phyloP scores from a whole-genome alignment of 139 green algal genomes.

The Monoraphidium neglectum region DNA sequence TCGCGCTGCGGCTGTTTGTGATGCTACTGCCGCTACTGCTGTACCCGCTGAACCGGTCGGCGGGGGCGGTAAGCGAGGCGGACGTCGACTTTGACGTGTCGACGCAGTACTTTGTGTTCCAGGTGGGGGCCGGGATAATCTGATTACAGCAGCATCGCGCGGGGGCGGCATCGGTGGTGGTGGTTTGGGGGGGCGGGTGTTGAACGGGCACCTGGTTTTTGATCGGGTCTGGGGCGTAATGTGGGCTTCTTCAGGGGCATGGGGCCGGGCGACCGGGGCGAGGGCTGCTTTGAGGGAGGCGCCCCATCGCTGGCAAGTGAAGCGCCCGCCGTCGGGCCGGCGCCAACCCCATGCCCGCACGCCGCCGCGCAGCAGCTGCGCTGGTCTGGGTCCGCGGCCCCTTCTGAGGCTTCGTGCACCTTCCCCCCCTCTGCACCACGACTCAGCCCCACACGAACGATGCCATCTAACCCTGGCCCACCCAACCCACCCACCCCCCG shows the following conservation, averaged over 20 bases:
- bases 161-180: no score
- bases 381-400: no score
- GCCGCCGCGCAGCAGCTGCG: no score
- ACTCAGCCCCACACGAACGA: no score
- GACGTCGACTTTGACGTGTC: conserved; percentile 22
- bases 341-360: no score
- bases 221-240: background rate
- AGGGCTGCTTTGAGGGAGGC: background rate
- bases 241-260: background rate
- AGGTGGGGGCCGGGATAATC: background rate
- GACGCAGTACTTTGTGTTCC: conserved; percentile 24
- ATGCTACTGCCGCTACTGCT: conserved; percentile 25
- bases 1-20: conserved; percentile 32
- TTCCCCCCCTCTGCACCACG: no score
- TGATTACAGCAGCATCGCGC: background rate
- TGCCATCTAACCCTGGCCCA: background rate
- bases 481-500: background rate
- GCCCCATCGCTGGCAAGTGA: background rate
- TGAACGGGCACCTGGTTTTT: background rate
- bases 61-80: background rate
- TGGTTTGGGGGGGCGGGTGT: background rate
- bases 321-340: no score
- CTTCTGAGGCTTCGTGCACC: no score
- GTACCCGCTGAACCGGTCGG: conserved; percentile 11
- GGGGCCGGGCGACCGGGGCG: background rate